Percentiles rank a stretch among this genome's conserved stretches.
Evolutionary conservation across 78 protist genomes (phyloP).

Genomic region (slime mould (Dictyostelium discoideum)): DNA sequence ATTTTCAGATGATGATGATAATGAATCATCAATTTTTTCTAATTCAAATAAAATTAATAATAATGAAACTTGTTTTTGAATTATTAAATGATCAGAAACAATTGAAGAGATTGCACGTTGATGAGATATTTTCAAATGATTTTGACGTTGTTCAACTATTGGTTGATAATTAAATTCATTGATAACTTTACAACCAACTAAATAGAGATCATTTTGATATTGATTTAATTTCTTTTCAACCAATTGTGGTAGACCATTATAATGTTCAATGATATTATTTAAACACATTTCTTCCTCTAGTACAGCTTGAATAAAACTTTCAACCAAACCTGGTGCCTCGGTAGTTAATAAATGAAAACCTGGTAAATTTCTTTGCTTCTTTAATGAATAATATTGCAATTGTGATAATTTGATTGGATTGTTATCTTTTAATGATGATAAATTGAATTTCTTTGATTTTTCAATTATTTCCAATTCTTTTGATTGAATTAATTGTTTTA

Average conservation of each 20-base stretch:
- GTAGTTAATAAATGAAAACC: constrained; percentile 78
- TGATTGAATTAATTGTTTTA: not conserved
- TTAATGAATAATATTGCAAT: not conserved
- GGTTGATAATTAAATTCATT: constrained; percentile 67
- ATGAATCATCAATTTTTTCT: not conserved
- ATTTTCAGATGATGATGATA: not conserved
- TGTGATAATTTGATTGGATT: not conserved
- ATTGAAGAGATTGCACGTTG: not conserved
- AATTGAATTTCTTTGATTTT: not conserved
- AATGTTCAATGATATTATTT: constrained; percentile 28
- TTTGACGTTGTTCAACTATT: constrained; percentile 43
- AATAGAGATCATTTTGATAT: not conserved
- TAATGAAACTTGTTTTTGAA: constrained; percentile 60
- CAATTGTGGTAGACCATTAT: not conserved
- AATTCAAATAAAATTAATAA: constrained; percentile 5
- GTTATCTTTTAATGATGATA: not conserved
- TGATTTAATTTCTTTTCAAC: not conserved
- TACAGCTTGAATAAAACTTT: constrained; percentile 78
- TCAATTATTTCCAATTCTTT: not conserved
- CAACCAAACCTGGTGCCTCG: constrained; percentile 83
- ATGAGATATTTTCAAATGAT: constrained; percentile 1
- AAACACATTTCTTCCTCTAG: constrained; percentile 78
- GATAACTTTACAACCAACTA: constrained; percentile 49
- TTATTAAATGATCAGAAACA: constrained; percentile 21
- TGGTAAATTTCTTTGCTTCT: constrained; percentile 42